Percentiles rank a stretch among this genome's conserved stretches.
These are phyloP conservation scores for Hyaloscypha hepaticicola DNA, from an alignment of 495 filamentous ascomycete species.

Conservation along the genomic window DNA sequence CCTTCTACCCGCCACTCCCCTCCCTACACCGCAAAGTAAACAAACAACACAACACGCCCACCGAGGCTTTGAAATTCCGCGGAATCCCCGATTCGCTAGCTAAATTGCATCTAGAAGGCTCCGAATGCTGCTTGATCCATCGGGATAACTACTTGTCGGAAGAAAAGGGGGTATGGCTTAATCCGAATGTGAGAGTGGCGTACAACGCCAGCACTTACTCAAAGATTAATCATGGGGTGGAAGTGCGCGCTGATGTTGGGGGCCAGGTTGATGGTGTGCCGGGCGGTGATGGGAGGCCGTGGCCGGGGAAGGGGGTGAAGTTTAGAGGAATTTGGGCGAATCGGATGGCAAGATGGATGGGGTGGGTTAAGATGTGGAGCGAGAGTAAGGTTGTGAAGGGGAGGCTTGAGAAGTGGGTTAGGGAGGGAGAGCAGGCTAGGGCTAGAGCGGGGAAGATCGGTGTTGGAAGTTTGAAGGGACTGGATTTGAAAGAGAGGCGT, in stretches of 20 bases:
- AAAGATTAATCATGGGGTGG: constrained; percentile 40
- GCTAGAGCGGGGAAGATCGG: constrained; percentile 55
- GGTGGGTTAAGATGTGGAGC: constrained; percentile 35
- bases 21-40: neutral
- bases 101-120: constrained; percentile 66
- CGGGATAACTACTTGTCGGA: constrained; percentile 60
- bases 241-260: constrained; percentile 1
- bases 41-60: neutral
- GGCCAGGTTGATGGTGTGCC: neutral
- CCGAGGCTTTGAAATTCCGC: constrained; percentile 58
- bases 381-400: constrained; percentile 42
- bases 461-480: constrained; percentile 57
- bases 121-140: constrained; percentile 83
- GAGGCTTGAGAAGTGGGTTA: constrained; percentile 37
- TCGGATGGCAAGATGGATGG: constrained; percentile 51
- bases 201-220: constrained; percentile 62
- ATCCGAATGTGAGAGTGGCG: constrained; percentile 74
- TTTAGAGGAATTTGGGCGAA: constrained; percentile 57
- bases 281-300: constrained; percentile 29
- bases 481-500: constrained; percentile 47
- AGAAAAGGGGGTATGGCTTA: constrained; percentile 67
- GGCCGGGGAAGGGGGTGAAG: constrained; percentile 39
- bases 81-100: constrained; percentile 71
- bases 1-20: constrained; percentile 48
- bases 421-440: constrained; percentile 33